phyloP scores from a whole-genome alignment of 495 filamentous ascomycete species.

The Xylaria venustula region DNA sequence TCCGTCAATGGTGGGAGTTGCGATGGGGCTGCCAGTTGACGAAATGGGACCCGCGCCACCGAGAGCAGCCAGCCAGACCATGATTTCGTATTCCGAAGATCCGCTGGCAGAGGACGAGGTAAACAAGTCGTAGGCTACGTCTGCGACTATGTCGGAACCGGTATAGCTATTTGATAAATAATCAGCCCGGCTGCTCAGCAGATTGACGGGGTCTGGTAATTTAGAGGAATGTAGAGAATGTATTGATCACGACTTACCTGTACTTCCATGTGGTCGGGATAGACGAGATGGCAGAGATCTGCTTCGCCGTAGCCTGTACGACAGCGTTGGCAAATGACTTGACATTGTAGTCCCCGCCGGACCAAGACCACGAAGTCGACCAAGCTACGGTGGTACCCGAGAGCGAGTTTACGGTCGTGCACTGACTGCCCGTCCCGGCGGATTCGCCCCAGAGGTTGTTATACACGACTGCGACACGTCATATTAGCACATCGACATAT shows the following conservation, averaged over 20 bases:
- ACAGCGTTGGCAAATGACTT: slow-evolving; percentile 62
- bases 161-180: slow-evolving; percentile 48
- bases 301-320: slow-evolving; percentile 42
- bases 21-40: slow-evolving; percentile 52
- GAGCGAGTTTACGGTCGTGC: slow-evolving; percentile 52
- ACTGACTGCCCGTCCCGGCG: slow-evolving; percentile 54
- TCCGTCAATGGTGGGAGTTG: slow-evolving; percentile 52
- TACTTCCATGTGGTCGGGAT: slow-evolving; percentile 56
- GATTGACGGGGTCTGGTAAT: neutral
- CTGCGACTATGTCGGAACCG: slow-evolving; percentile 52
- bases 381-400: slow-evolving; percentile 48
- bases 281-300: slow-evolving; percentile 47
- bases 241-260: slow-evolving; percentile 39
- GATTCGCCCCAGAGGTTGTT: slow-evolving; percentile 55
- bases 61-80: slow-evolving; percentile 66
- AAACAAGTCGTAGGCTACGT: slow-evolving; percentile 69
- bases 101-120: slow-evolving; percentile 46
- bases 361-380: slow-evolving; percentile 60
- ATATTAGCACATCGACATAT: slow-evolving; percentile 1
- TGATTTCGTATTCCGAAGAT: slow-evolving; percentile 61
- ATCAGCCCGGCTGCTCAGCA: neutral
- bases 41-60: slow-evolving; percentile 65
- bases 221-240: too few species aligned
- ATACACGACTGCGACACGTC: slow-evolving; percentile 30
- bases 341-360: slow-evolving; percentile 48